Base-by-base conservation (phyloP, 148 eudicot genomes). In the Talinum fruticosum region DNA sequence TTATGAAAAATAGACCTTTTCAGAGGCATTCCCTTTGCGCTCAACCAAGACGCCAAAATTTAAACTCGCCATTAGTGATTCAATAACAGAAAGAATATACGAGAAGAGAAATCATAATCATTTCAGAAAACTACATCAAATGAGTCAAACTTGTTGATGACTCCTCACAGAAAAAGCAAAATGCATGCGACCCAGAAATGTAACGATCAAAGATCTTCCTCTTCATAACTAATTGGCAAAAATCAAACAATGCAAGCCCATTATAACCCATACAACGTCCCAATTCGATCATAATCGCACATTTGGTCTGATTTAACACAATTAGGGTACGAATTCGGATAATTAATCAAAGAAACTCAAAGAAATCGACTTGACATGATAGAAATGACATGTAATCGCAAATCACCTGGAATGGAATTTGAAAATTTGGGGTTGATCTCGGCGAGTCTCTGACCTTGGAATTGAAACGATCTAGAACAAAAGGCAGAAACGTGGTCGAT, bases 341-440 rank as follows among this genome's bases (percentile, higher is more conserved):
- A 28, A 28, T 13, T 62, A 66, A 1, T 66, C 69, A 23, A 14
- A 67, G 6, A 5, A 67, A 16, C 23, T 0, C 19, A 18, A 21
- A 35, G 3, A 10, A 34, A 67, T 15, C 41, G 71, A 67, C 4
- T 33, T 21, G 1, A 1, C 21, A 35, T 8, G 14, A 66, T 2
- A 21, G 41, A 33, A 34, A 67, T 35, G 71, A 33, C 10, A 30
- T 16, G 19, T 29, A 66, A 32, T 66, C 37, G 24, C 2, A 33
- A 41, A 5, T 67, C 7, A 67, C 71, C 71, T 67, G 71, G 71
- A 67, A 67, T 32, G 44, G 41, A 67, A 23, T 67, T 67, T 67
- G 41, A 19, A 33, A 67, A 66, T 66, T 66, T 34, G 71, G 71
- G 44, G 0, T 34, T 35, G 71, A 35, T 67, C 71, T 35, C 35